Percentiles rank a stretch among this genome's conserved stretches.
phyloP scores from a whole-genome alignment of 2,329 filamentous ascomycete species.

The Akanthomyces muscarius region DNA sequence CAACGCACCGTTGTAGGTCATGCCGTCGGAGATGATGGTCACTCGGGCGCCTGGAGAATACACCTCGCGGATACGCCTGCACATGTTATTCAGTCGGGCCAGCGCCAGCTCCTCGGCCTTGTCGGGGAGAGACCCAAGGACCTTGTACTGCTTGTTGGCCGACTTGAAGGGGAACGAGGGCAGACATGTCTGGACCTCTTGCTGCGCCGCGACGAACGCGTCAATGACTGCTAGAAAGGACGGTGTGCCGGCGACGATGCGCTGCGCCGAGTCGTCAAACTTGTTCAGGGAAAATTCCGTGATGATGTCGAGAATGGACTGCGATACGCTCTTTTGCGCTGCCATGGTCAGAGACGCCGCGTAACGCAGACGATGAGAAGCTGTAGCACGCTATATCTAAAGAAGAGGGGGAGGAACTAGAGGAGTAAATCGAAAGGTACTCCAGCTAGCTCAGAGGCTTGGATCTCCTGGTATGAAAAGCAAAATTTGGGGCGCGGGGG shows the following conservation, averaged over 20 bases:
- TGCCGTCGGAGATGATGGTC: conserved; percentile 49
- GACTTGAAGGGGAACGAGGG: conserved; percentile 33
- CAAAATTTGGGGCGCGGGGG: no score
- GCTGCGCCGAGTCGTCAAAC: conserved; percentile 23
- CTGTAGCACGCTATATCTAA: no score
- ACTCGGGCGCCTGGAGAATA: conserved; percentile 28
- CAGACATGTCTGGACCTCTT: conserved; percentile 24
- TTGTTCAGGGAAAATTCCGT: conserved; percentile 27
- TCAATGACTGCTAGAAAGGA: conserved; percentile 25
- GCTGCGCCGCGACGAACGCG: conserved; percentile 22
- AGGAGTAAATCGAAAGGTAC: no score
- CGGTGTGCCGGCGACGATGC: conserved; percentile 19
- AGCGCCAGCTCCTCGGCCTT: conserved; percentile 31
- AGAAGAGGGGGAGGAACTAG: neutral
- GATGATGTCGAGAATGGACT: conserved; percentile 25
- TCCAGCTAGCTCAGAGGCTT: no score
- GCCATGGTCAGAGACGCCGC: neutral
- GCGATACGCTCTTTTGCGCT: conserved; percentile 3
- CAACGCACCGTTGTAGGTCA: conserved; percentile 48
- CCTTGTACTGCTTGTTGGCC: conserved; percentile 33
- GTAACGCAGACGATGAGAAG: neutral
- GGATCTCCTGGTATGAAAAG: no score
- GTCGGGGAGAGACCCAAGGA: conserved; percentile 28
- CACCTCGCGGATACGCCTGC: conserved; percentile 24
- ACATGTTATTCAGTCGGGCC: conserved; percentile 26